Conservation (phyloP, 306 rosid genomes). For the Inga leiocalycina region DNA sequence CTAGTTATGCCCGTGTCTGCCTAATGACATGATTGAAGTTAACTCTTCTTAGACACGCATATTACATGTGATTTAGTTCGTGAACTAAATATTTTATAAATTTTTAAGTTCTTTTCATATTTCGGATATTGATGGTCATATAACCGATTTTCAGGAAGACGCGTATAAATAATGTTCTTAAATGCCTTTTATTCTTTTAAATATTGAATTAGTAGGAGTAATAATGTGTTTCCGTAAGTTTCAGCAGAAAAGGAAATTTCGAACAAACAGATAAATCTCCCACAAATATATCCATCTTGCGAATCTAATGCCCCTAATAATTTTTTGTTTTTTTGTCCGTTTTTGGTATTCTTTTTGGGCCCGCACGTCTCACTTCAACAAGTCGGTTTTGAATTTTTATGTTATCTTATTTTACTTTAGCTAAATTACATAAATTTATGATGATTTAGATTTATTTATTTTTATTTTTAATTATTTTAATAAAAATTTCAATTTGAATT, state of each 20-base stretch:
- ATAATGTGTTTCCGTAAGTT: too few species aligned
- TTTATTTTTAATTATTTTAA: too few species aligned
- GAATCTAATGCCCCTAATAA: background rate
- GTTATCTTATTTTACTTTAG: too few species aligned
- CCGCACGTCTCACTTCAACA: background rate
- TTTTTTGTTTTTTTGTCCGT: too few species aligned
- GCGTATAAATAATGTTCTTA: background rate
- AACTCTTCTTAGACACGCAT: too few species aligned
- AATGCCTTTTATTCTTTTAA: background rate
- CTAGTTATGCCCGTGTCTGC: background rate
- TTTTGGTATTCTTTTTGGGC: background rate
- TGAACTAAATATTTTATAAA: too few species aligned
- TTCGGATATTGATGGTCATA: too few species aligned
- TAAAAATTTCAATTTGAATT: too few species aligned
- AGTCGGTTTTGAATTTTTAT: background rate
- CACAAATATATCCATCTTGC: background rate
- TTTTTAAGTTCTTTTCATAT: too few species aligned
- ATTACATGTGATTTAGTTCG: too few species aligned
- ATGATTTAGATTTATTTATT: too few species aligned
- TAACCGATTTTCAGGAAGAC: background rate
- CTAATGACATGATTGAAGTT: background rate
- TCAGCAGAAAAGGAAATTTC: background rate
- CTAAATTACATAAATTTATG: too few species aligned
- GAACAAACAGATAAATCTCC: background rate
- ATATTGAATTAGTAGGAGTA: background rate